Evolutionary conservation across 495 filamentous ascomycete species (phyloP), one percentile per base, ranked within the genome.

Genomic region (Opeltia flavorubescens): DNA sequence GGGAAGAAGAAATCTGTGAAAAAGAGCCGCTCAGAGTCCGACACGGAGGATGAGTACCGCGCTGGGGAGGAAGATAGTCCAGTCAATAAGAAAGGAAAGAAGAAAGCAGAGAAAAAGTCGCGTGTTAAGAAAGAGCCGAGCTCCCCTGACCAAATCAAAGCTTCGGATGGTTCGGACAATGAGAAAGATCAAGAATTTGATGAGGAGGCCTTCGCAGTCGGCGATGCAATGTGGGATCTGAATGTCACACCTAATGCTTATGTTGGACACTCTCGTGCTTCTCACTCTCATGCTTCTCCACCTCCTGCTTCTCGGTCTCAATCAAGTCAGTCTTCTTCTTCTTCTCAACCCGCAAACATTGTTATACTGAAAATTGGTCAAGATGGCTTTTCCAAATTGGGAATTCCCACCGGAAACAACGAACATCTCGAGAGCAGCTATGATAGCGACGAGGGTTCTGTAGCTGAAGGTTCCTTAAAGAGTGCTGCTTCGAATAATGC

Each of bases 251-350:
- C 20, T 24, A 24, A 45, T 2, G 17, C 43, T 46, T 9, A 9
- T 5, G 53, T 52, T 40, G 56, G 46, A 50, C 57, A 40, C 53
- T 54, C 49, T 46, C 55, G 17, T 21, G 34, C 49, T 44, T 31
- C 38, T 13, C 18, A 13, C 15, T 8, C 17, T n/a, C n/a, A n/a
- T n/a, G n/a, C n/a, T n/a, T n/a, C n/a, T n/a, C n/a, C n/a, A n/a
- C n/a, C n/a, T n/a, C n/a, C n/a, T n/a, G n/a, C n/a, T n/a, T n/a
- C n/a, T n/a, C n/a, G n/a, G n/a, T n/a, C n/a, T n/a, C n/a, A n/a
- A n/a, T n/a, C n/a, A n/a, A n/a, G n/a, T n/a, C n/a, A n/a, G n/a
- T n/a, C n/a, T n/a, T n/a, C n/a, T n/a, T n/a, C n/a, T n/a, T n/a
- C n/a, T n/a, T n/a, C n/a, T n/a, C n/a, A n/a, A 40, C 36, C 33